Conservation (phyloP, 306 rosid genomes). For the Glycine soja region DNA sequence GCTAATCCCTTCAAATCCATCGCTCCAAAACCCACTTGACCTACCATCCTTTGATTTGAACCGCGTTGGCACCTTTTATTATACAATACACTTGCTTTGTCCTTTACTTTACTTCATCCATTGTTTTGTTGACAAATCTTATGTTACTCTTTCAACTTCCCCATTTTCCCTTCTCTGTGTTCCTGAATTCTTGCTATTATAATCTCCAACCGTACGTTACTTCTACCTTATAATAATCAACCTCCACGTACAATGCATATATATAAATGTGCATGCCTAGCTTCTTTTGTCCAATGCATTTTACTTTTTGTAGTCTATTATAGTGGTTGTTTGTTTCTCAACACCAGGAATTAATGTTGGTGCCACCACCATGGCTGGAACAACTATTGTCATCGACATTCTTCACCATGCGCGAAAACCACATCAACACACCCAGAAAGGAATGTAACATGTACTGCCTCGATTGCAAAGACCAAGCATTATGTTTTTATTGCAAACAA, state of each 20-base stretch:
- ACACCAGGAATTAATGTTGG: constrained; percentile 54
- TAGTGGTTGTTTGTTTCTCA: not conserved
- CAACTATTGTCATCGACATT: constrained; percentile 56
- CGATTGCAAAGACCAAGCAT: constrained; percentile 55
- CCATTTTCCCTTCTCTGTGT: not conserved
- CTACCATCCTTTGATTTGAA: constrained; percentile 48
- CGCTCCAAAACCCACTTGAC: constrained; percentile 54
- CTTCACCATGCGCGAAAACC: constrained; percentile 58
- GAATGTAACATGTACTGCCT: constrained; percentile 83
- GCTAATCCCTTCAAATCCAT: constrained; percentile 45
- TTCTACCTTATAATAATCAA: not conserved
- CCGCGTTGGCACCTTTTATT: constrained; percentile 38
- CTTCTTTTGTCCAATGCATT: too few relatives aligned
- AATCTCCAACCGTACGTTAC: constrained; percentile 5
- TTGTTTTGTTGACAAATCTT: constrained; percentile 49
- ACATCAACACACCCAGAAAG: constrained; percentile 54
- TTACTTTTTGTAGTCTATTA: not conserved
- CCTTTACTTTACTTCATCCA: constrained; percentile 46
- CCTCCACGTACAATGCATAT: constrained; percentile 37
- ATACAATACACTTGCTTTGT: constrained; percentile 38
- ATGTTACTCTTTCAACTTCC: constrained; percentile 49
- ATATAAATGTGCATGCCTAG: too few relatives aligned
- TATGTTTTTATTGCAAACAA: constrained; percentile 69
- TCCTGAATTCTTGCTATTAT: constrained; percentile 11
- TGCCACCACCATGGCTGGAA: constrained; percentile 70